Evolutionary conservation across 345 rosid genomes (phyloP).

Genomic region (Arabis alpina): DNA sequence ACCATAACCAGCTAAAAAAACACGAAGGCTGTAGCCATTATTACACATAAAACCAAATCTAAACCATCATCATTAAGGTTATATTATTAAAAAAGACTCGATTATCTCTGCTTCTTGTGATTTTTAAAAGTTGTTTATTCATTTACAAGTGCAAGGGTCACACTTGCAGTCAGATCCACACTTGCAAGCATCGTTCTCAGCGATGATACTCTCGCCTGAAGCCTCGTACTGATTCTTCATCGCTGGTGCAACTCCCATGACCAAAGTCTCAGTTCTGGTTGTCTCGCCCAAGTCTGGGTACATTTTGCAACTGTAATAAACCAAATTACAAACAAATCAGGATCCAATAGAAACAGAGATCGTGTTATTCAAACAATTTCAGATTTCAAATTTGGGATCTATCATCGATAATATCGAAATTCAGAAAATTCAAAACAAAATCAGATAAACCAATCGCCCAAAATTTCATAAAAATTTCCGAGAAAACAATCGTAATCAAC

Average conservation of each 20-base stretch:
- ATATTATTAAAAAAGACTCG: neutral
- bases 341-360: neutral
- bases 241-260: constrained; percentile 57
- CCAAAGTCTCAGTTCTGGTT: constrained; percentile 51
- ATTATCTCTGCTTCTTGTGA: constrained; percentile 25
- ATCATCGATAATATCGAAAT: neutral
- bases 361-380: neutral
- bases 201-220: constrained; percentile 47
- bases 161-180: constrained; percentile 82
- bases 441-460: too few relatives aligned
- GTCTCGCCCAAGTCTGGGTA: constrained; percentile 54
- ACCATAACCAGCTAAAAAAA: constrained; percentile 17
- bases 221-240: constrained; percentile 54
- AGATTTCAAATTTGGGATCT: neutral
- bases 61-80: constrained; percentile 33
- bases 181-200: constrained; percentile 83
- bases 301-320: constrained; percentile 38
- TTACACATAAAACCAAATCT: constrained; percentile 26
- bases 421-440: neutral
- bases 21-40: constrained; percentile 19
- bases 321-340: neutral
- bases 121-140: constrained; percentile 18
- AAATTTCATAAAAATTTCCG: neutral
- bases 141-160: constrained; percentile 84
- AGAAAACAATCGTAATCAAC: neutral